These are phyloP conservation scores for Tetrahymena malaccensis DNA, from an alignment of 73 alveolate genomes.

Conservation along the genomic window DNA sequence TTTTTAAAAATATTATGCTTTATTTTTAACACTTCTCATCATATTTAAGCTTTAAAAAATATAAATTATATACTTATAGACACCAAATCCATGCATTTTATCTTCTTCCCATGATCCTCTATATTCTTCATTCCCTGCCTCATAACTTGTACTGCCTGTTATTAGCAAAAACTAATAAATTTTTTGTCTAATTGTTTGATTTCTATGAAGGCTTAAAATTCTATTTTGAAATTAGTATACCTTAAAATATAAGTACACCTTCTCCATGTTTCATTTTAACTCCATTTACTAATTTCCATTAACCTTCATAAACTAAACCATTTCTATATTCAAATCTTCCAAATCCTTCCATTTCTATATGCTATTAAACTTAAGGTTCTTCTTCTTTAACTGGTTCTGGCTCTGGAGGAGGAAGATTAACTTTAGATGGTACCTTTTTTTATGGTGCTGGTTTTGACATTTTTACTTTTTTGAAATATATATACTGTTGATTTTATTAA, in stretches of 20 bases:
- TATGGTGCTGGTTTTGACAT: neutral
- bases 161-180: no score
- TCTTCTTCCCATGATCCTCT: slow-evolving; percentile 89
- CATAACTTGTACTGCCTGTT: slow-evolving; percentile 33
- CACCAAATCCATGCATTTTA: slow-evolving; percentile 77
- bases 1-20: no score
- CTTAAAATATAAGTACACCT: slow-evolving; percentile 66
- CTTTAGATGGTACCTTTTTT: neutral
- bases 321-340: slow-evolving; percentile 75
- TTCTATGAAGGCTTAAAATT: neutral
- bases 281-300: slow-evolving; percentile 71
- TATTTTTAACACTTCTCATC: neutral
- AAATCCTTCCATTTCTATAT: slow-evolving; percentile 33
- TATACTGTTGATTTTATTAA: neutral
- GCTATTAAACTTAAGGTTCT: neutral
- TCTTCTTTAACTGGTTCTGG: neutral
- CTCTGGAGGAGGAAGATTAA: neutral
- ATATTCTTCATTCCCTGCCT: slow-evolving; percentile 58
- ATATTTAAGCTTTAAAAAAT: neutral
- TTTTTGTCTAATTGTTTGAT: neutral
- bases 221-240: slow-evolving; percentile 5
- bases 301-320: slow-evolving; percentile 77
- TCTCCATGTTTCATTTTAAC: slow-evolving; percentile 75
- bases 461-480: neutral
- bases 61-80: neutral